Base-by-base conservation (phyloP, 495 filamentous ascomycete genomes). In the Penicillium argentinense region DNA sequence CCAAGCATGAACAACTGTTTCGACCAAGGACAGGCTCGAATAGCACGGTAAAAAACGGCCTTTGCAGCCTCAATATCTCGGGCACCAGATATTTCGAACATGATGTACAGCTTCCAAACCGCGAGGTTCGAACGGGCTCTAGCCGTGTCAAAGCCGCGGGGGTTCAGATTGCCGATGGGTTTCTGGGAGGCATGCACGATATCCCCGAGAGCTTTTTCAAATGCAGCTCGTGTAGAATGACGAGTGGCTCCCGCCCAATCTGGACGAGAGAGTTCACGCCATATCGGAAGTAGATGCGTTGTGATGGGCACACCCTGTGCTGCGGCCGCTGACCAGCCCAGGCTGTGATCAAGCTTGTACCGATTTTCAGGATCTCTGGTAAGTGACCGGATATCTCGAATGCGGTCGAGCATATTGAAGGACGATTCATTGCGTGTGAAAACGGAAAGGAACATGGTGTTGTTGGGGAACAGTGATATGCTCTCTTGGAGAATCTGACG, bases 361-460 rank as follows among this genome's bases (percentile, higher is more conserved):
- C 14, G 43, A 9, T 3, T 16, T 29, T 34, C 25, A 7, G 24
- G 28, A 16, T 46, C 21, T 17, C n/a, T 38, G 12, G 29, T 26
- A 14, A 49, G 30, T 22, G 22, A 13, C 5, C 36, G 9, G 7
- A 84, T 69, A 5, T 73, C 72, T 16, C 87, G 79, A 29, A 93
- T 76, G 25, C 85, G 85, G 52, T 92, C 86, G 46, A 86, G 77
- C 47, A 96, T 78, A 25, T 78, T 80, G 14, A 86, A 73, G 4
- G 81, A 74, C 11, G 80, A 66, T 55, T 89, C 81, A 55, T 86
- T 82, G 83, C 83, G 90, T 8, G 78, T 72, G 60, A 84, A 85
- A 11, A 91, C 70, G 12, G 77, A 69, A 39, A 92, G 76, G 51
- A 96, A 85, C 26, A 90, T 76, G 1, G 85, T 88, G 70, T 96